Base-by-base conservation (phyloP, 306 rosid genomes). In the Hylodesmum podocarpum region DNA sequence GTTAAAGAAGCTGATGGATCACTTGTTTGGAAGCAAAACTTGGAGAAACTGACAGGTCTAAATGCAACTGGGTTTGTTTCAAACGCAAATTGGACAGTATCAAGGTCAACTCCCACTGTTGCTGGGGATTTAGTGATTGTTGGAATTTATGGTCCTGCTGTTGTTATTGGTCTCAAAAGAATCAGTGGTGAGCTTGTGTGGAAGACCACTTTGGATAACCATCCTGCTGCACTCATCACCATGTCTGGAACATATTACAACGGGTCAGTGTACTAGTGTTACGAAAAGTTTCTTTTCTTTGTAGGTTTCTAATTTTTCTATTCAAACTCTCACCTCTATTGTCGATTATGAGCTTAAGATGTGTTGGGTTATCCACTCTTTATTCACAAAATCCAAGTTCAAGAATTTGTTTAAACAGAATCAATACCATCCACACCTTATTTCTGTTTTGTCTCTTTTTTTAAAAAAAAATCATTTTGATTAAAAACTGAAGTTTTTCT, bases 241-340 rank as follows among this genome's bases (percentile, higher is more conserved):
- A 87, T 91, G 91, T 91, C 91, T 2, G 96, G 93, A 28, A 85
- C 96, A 5, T 84, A 78, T 61, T 80, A 82, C 80, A 80, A 80
- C 0, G 88, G 91, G 93, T 88, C 4, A 63, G 70, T 73, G 70
- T 73, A 54, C 15, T 15, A 7, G 11, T 29, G 2, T n/a, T n/a
- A n/a, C n/a, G n/a, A n/a, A n/a, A n/a, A n/a, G n/a, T n/a, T n/a
- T 58, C 3, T 33, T 61, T 59, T 6, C 66, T 59, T 27, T 4
- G 3, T 14, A 5, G 2, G 13, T 59, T 57, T 55, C 63, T 55
- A 25, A 10, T 12, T 55, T 53, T 6, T 55, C 16, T 25, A 10
- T 25, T 55, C 28, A 19, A 50, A 50, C 5, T 50, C 58, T 19
- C 28, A 19, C 5, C 25, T 54, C 33, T 9, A 47, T n/a, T 4